These are phyloP conservation scores for Halophytophthora polymorphica DNA, from an alignment of 352 stramenopile genomes.

Conservation along the genomic window DNA sequence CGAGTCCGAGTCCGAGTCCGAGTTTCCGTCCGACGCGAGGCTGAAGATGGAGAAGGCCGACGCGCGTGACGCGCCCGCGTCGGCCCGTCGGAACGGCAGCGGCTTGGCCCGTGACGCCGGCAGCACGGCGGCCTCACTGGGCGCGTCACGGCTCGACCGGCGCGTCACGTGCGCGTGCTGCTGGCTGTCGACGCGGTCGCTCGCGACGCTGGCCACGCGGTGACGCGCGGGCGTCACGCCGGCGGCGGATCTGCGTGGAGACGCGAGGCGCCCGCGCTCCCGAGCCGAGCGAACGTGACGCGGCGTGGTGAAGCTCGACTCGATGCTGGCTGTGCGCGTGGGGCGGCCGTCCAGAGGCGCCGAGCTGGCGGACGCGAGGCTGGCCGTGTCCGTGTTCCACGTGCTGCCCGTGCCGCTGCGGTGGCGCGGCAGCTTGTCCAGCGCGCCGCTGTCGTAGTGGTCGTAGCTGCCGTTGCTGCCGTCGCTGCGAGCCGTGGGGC, in stretches of 20 bases:
- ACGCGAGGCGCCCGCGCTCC: conserved; percentile 17
- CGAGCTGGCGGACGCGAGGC: too few species aligned
- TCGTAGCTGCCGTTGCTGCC: conserved; percentile 1
- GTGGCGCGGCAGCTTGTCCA: conserved; percentile 2
- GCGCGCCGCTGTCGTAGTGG: not conserved
- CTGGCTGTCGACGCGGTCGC: too few species aligned
- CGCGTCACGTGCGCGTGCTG: too few species aligned
- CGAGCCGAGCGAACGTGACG: conserved; percentile 10
- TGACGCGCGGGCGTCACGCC: conserved; percentile 2
- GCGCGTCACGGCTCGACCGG: conserved; percentile 20
- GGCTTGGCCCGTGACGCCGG: conserved; percentile 1
- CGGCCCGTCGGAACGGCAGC: conserved; percentile 17
- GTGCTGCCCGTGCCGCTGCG: conserved; percentile 1
- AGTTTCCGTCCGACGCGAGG: conserved; percentile 34
- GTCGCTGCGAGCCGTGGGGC: not conserved
- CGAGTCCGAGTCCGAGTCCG: conserved; percentile 25
- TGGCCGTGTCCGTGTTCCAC: conserved; percentile 5
- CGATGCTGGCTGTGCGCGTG: not conserved
- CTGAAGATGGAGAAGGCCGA: conserved; percentile 46
- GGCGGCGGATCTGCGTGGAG: conserved; percentile 7
- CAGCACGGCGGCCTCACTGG: conserved; percentile 12
- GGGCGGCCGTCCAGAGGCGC: not conserved
- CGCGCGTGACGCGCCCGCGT: conserved; percentile 24
- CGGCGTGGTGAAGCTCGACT: conserved; percentile 1
- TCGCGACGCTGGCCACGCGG: conserved; percentile 8